Evolutionary conservation across 371 early-diverging fungal genomes (phyloP).

Genomic region (Mortierella sp.): DNA sequence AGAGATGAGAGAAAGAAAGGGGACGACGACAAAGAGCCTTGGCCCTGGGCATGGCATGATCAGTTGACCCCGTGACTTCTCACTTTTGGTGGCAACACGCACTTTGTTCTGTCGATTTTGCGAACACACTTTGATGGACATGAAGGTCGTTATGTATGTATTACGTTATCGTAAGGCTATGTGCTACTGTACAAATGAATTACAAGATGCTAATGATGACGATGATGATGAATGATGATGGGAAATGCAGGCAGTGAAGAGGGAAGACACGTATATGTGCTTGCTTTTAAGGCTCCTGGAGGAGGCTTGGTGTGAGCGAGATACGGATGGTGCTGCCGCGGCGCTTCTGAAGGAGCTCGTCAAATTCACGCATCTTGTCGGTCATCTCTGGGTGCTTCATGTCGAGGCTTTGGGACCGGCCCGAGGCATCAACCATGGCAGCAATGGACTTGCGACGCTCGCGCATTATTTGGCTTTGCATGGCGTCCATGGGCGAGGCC

Average conservation of each 20-base stretch:
- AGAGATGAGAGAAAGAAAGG: not conserved
- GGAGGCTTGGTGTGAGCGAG: slow-evolving; percentile 51
- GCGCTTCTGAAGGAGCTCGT: slow-evolving; percentile 53
- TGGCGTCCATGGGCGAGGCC: slow-evolving; percentile 33
- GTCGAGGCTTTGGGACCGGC: slow-evolving; percentile 43
- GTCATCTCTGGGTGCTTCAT: slow-evolving; percentile 49
- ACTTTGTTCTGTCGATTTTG: too few species aligned
- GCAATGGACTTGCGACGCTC: slow-evolving; percentile 53
- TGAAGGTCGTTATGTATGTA: not conserved
- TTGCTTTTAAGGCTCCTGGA: slow-evolving; percentile 28
- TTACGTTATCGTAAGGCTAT: not conserved
- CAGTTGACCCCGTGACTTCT: too few species aligned
- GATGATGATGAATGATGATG: slow-evolving; percentile 1
- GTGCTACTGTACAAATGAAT: slow-evolving; percentile 12
- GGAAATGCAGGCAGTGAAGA: not conserved
- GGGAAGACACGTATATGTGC: not conserved
- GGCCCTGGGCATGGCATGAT: too few species aligned
- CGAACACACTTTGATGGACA: too few species aligned
- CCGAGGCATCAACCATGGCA: slow-evolving; percentile 25
- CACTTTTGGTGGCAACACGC: too few species aligned
- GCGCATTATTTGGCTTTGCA: slow-evolving; percentile 38
- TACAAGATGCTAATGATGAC: not conserved
- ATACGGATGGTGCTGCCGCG: slow-evolving; percentile 52
- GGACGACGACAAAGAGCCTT: not conserved
- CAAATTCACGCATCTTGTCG: slow-evolving; percentile 55